Conservation (phyloP, 2,329 filamentous ascomycete genomes). For the Cladobotryum protrusum region DNA sequence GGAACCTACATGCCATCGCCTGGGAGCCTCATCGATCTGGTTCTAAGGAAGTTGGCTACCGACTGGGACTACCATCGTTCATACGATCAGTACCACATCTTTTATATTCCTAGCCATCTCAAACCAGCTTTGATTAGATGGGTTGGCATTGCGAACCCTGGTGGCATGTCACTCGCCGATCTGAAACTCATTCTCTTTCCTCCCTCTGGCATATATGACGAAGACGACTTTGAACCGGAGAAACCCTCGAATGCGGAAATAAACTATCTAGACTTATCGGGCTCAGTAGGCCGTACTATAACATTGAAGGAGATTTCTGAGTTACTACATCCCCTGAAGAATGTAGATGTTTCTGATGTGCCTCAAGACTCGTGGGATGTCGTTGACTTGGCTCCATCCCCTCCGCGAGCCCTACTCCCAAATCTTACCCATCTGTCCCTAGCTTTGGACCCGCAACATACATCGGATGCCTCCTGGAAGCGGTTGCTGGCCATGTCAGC, state of each 20-base stretch:
- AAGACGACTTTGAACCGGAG: constrained; percentile 22
- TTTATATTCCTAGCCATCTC: constrained; percentile 47
- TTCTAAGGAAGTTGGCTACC: constrained; percentile 43
- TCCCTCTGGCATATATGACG: constrained; percentile 20
- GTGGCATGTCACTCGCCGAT: constrained; percentile 45
- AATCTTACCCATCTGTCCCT: constrained; percentile 57
- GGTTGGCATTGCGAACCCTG: constrained; percentile 37
- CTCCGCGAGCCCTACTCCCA: constrained; percentile 41
- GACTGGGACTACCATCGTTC: constrained; percentile 51
- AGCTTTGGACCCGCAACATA: constrained; percentile 35
- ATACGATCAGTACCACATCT: constrained; percentile 53
- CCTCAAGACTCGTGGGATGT: constrained; percentile 51
- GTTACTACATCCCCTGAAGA: constrained; percentile 40
- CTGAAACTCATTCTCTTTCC: constrained; percentile 41
- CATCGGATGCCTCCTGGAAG: constrained; percentile 46
- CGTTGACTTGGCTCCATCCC: constrained; percentile 25
- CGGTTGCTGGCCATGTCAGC: constrained; percentile 49
- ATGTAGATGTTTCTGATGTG: constrained; percentile 18
- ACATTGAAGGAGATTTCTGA: constrained; percentile 46
- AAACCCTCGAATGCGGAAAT: constrained; percentile 29
- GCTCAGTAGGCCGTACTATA: constrained; percentile 45
- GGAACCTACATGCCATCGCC: constrained; percentile 37
- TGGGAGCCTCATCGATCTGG: constrained; percentile 46
- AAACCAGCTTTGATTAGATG: constrained; percentile 47
- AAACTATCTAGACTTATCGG: constrained; percentile 48